Conservation (phyloP, 1,284 basidiomycete genomes). For the Leccinum fuscescens region DNA sequence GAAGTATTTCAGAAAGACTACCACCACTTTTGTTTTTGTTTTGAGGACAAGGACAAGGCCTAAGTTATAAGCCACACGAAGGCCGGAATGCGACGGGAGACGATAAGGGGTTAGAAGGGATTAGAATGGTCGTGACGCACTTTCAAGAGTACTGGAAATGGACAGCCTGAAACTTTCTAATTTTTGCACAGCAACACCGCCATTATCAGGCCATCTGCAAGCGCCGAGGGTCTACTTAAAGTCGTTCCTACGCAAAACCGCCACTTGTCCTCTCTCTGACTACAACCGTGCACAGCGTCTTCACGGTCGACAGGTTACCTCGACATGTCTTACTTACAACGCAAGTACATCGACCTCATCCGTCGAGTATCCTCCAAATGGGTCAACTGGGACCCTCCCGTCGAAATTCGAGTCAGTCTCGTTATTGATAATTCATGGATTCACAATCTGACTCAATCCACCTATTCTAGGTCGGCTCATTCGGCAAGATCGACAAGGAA, state of each 20-base stretch:
- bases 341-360: constrained; percentile 32
- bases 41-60: too few relatives aligned
- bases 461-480: too few relatives aligned
- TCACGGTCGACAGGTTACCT: background rate
- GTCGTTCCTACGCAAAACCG: background rate
- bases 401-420: constrained; percentile 21
- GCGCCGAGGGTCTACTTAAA: constrained; percentile 8
- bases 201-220: background rate
- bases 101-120: too few relatives aligned
- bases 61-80: too few relatives aligned
- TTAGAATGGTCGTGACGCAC: too few relatives aligned
- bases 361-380: constrained; percentile 22
- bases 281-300: background rate
- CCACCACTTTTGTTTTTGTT: too few relatives aligned
- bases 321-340: constrained; percentile 15
- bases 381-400: constrained; percentile 29
- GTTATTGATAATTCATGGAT: too few relatives aligned
- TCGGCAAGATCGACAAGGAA: constrained; percentile 23
- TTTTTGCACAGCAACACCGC: background rate
- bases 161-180: too few relatives aligned
- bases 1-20: too few relatives aligned
- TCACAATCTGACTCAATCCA: too few relatives aligned
- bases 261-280: background rate
- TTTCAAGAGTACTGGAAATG: too few relatives aligned
- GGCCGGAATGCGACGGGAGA: too few relatives aligned